These are phyloP conservation scores for Neospermospora avenae DNA, from an alignment of 2,329 filamentous ascomycete genomes.

Conservation along the genomic window DNA sequence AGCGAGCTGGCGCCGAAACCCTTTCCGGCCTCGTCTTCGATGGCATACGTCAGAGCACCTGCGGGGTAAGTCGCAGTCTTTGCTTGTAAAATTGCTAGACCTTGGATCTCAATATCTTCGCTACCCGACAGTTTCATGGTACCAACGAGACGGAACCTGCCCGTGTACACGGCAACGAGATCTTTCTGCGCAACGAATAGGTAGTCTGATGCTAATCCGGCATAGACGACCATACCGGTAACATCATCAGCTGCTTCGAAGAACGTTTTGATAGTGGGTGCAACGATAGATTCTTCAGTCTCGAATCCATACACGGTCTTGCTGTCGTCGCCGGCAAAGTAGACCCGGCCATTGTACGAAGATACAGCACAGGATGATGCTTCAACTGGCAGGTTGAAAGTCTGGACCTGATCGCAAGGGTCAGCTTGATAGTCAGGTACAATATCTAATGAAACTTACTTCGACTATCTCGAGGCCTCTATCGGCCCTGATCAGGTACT, in stretches of 20 bases:
- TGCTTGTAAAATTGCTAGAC: background rate
- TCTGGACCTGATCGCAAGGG: background rate
- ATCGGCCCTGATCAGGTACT: background rate
- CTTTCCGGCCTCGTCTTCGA: background rate
- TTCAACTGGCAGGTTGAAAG: slow-evolving; percentile 2
- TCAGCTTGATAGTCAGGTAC: background rate
- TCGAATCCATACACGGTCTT: slow-evolving; percentile 1
- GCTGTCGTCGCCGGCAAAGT: slow-evolving; percentile 1
- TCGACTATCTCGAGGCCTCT: background rate
- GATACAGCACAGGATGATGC: slow-evolving; percentile 5
- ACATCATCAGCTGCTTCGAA: slow-evolving; percentile 5
- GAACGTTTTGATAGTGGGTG: background rate
- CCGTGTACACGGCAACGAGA: slow-evolving; percentile 2
- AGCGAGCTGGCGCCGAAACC: background rate
- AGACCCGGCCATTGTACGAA: background rate
- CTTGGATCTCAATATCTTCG: slow-evolving; percentile 3
- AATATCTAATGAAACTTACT: background rate
- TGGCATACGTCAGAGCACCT: background rate
- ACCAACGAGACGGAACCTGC: background rate
- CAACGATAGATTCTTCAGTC: background rate
- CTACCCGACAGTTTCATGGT: background rate
- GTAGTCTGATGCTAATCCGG: background rate
- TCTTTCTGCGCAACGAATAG: slow-evolving; percentile 2
- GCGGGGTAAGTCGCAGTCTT: background rate
- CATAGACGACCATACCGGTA: background rate